Base-by-base conservation (phyloP, 2,329 filamentous ascomycete genomes). In the Dactylellina drechsleri region DNA sequence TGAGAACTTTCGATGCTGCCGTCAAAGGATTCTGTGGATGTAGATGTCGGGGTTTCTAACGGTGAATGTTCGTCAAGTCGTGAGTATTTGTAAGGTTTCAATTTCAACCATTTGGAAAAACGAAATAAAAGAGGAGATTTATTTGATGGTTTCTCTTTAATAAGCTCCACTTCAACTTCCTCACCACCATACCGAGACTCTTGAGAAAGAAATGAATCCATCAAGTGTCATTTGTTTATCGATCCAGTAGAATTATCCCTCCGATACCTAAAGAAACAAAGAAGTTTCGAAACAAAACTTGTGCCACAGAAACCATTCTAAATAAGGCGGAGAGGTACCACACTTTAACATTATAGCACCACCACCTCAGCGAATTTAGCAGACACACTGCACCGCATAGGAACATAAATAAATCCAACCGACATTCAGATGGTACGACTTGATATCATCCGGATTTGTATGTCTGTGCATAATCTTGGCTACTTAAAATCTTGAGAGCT, bases 161-260 rank as follows among this genome's bases (percentile, higher is more conserved):
- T 31, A 31, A n/a, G 7, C 6, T 40, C 13, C 36, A 2, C 15
- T 7, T 56, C 53, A 10, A 16, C 26, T 15, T 40, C 53, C 23
- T 31, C 50, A 26, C 31, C 31, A 26, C 13, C 18, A 41, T 56
- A 20, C 40, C 10, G 28, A 40, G 28, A 41, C 16, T 12, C 26
- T 56, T 31, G 53, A 56, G 28, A 5, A 41, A 18, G n/a, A 20
- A 41, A 18, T 40, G 15, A 31, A 41, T 56, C 53, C 53, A 56
- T 56, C 53, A 20, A 56, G 28, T n/a, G 20, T 52, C n/a, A 52
- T 52, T 54, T 54, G 13, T 31, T 31, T 26, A 2, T 31, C 13
- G 23, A 23, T 10, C 15, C 50, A 15, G 50, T 15, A 15, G 2
- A 28, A 54, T 54, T 26, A 13, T 26, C 23, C 23, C 23, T 23